Evolutionary conservation across 1,284 basidiomycete species (phyloP), one percentile per base, ranked within the genome.

Genomic region (Pisolithus thermaeus): DNA sequence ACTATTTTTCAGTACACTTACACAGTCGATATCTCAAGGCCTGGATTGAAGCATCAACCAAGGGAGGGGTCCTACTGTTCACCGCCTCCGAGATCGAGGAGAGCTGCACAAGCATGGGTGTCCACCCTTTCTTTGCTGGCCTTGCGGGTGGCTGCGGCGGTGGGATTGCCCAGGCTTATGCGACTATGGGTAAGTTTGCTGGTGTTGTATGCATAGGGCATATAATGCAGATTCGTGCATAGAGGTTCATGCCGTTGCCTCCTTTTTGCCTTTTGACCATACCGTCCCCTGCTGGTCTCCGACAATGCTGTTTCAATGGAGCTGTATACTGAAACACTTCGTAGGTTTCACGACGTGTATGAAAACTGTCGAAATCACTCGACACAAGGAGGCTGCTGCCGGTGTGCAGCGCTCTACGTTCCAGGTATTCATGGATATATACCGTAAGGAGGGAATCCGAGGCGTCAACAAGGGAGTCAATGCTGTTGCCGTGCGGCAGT

Each of bases 391-490:
- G 65, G 87, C 85, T n/a, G 83, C 84, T n/a, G 69, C 83, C 27
- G 97, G 97, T 43, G 80, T 88, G 47, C 90, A 92, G 67, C 92
- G 91, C 45, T 96, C 92, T 42, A 99, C 95, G 5, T 97, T 91
- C 84, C 87, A 87, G 50, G 87, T 98, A 41, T 98, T 99, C 65
- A 83, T 77, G 59, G 94, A 98, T 66, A 99, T 99, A 61, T 97
- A 94, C 73, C 82, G 87, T 50, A 79, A 86, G 50, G 97, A 97
- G 64, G 97, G 97, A 67, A 80, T 99, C 67, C 82, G 83, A 49
- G 97, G 97, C 52, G 95, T 99, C 65, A 99, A 99, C 83, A 99
- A 98, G 78, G 97, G 97, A 72, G 97, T 99, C 56, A 98, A 99
- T 64, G 97, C 97, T 23, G 97, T 99, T 46, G 97, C 95, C 47